These are phyloP conservation scores for Crataegus laevigata DNA, from an alignment of 306 rosid genomes.

Conservation along the genomic window DNA sequence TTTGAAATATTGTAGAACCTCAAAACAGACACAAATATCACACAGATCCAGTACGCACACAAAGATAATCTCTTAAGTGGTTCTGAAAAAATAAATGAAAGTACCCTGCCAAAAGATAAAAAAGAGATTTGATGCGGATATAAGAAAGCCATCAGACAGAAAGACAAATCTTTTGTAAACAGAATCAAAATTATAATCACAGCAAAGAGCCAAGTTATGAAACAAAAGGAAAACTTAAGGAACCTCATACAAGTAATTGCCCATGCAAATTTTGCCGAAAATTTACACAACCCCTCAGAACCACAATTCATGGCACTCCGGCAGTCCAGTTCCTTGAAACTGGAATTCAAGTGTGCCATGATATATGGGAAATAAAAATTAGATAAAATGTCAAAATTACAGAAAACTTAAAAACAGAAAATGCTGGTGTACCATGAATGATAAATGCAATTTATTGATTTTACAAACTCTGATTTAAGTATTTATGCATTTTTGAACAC, in stretches of 20 bases:
- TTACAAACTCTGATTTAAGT: background rate
- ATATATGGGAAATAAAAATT: background rate
- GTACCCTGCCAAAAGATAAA: conserved; percentile 58
- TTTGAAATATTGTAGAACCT: conserved; percentile 83
- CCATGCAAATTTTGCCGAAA: background rate
- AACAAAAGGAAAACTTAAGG: background rate
- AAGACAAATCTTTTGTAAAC: background rate
- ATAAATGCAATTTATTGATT: background rate
- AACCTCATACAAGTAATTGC: background rate
- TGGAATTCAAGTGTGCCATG: background rate
- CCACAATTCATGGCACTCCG: background rate
- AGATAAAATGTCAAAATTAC: background rate
- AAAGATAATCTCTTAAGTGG: conserved; percentile 69
- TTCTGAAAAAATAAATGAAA: conserved; percentile 78
- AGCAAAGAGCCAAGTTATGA: background rate
- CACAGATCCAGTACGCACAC: conserved; percentile 68
- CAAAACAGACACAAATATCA: conserved; percentile 61
- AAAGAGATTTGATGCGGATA: conserved; percentile 8
- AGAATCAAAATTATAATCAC: background rate
- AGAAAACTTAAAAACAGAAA: background rate
- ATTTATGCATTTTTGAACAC: background rate
- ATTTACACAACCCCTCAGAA: background rate
- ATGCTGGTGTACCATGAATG: background rate
- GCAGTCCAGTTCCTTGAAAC: background rate
- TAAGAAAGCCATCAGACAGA: conserved; percentile 3